phyloP scores from a whole-genome alignment of 768 basidiomycete species.

The Rhodosporidiobolus sp. region DNA sequence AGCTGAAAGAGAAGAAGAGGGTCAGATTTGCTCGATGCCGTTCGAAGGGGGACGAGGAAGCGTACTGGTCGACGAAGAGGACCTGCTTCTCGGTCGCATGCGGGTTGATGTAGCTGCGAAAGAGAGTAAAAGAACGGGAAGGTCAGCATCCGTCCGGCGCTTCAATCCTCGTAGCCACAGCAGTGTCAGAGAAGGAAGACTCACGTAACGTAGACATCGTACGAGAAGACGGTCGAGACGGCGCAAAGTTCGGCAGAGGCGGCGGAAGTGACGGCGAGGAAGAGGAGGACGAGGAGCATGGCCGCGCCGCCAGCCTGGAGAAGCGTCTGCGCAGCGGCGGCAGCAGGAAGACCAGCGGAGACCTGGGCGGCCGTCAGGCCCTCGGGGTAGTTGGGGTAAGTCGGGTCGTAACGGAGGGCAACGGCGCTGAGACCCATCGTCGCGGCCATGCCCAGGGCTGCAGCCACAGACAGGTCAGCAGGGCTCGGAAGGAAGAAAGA shows the following conservation, averaged over 20 bases:
- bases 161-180: neutral
- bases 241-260: slow-evolving; percentile 89
- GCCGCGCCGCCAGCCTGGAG: slow-evolving; percentile 80
- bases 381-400: slow-evolving; percentile 1
- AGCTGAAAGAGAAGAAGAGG: neutral
- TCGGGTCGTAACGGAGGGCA: slow-evolving; percentile 5
- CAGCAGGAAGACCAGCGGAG: slow-evolving; percentile 21
- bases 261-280: slow-evolving; percentile 58
- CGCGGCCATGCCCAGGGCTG: slow-evolving; percentile 4
- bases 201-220: slow-evolving; percentile 30
- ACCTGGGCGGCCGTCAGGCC: slow-evolving; percentile 9
- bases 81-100: slow-evolving; percentile 60
- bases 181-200: neutral
- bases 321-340: slow-evolving; percentile 12
- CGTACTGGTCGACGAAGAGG: slow-evolving; percentile 28
- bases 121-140: slow-evolving; percentile 52
- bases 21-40: neutral
- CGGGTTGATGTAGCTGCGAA: slow-evolving; percentile 79
- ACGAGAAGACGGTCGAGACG: slow-evolving; percentile 75
- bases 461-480: neutral
- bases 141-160: too few species aligned
- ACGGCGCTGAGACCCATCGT: slow-evolving; percentile 14
- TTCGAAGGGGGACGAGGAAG: neutral
- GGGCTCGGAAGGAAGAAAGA: neutral
- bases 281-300: slow-evolving; percentile 72